Evolutionary conservation across 1,139 yeast species (phyloP).

Genomic region (Nakaseomyces bracarensis): DNA sequence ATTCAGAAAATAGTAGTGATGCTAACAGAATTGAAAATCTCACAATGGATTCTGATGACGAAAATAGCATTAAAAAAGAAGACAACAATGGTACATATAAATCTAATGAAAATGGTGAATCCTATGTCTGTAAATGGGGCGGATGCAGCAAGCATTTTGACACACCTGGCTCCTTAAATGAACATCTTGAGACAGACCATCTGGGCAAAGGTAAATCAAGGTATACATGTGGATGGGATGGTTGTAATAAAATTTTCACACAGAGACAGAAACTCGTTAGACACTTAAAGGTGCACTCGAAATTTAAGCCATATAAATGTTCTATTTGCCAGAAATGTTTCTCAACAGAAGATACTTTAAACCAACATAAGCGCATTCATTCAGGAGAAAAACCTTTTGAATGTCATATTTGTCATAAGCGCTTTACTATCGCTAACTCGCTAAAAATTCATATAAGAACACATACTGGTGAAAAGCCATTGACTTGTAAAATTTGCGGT

Average conservation of each 20-base stretch:
- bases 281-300: slow-evolving; percentile 83
- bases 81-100: background rate
- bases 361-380: slow-evolving; percentile 70
- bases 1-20: background rate
- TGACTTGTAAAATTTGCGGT: slow-evolving; percentile 73
- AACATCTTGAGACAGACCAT: slow-evolving; percentile 60
- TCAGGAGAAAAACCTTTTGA: slow-evolving; percentile 81
- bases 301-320: slow-evolving; percentile 70
- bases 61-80: background rate
- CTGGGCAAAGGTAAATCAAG: slow-evolving; percentile 63
- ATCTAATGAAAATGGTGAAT: background rate
- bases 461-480: slow-evolving; percentile 91
- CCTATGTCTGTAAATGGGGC: slow-evolving; percentile 24
- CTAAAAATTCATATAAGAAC: slow-evolving; percentile 61
- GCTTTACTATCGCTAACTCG: slow-evolving; percentile 52
- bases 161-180: slow-evolving; percentile 53
- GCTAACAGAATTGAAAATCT: background rate
- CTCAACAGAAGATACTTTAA: slow-evolving; percentile 46
- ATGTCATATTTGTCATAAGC: slow-evolving; percentile 59
- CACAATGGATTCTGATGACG: background rate
- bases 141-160: slow-evolving; percentile 44
- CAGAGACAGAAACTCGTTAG: slow-evolving; percentile 83
- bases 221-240: slow-evolving; percentile 71
- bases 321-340: slow-evolving; percentile 57
- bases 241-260: slow-evolving; percentile 64